Evolutionary conservation across 2,329 filamentous ascomycete genomes (phyloP).

Genomic region (Fusarium citri): DNA sequence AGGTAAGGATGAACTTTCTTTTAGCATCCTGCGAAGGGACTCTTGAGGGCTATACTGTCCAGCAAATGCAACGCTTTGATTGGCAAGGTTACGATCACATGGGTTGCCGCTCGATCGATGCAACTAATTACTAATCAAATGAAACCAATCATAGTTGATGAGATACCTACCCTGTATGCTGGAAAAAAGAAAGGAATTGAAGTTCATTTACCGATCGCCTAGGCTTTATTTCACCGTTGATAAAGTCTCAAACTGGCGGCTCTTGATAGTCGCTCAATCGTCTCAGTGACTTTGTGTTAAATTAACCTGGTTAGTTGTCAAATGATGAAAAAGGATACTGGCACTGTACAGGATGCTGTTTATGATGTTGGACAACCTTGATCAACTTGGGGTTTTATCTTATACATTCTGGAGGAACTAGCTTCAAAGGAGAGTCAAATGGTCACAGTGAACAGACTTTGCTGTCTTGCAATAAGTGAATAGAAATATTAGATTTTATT

Average conservation of each 20-base stretch:
- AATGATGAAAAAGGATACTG: no score
- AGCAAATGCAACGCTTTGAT: not conserved
- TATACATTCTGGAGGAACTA: no score
- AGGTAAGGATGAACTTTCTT: not conserved
- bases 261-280: accelerated
- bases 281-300: accelerated
- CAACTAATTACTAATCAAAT: accelerated
- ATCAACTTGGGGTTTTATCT: no score
- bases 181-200: accelerated
- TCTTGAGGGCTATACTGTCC: not conserved
- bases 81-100: accelerated
- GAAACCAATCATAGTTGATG: no score
- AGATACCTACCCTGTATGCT: accelerated
- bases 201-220: accelerated
- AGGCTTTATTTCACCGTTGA: accelerated
- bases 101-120: accelerated
- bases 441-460: no score
- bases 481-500: accelerated
- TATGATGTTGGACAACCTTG: no score
- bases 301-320: no score
- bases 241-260: no score
- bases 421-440: no score
- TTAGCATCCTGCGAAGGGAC: accelerated
- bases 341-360: no score
- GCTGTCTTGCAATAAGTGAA: no score